Evolutionary conservation across 306 rosid genomes (phyloP).

Genomic region (Urtica urens): DNA sequence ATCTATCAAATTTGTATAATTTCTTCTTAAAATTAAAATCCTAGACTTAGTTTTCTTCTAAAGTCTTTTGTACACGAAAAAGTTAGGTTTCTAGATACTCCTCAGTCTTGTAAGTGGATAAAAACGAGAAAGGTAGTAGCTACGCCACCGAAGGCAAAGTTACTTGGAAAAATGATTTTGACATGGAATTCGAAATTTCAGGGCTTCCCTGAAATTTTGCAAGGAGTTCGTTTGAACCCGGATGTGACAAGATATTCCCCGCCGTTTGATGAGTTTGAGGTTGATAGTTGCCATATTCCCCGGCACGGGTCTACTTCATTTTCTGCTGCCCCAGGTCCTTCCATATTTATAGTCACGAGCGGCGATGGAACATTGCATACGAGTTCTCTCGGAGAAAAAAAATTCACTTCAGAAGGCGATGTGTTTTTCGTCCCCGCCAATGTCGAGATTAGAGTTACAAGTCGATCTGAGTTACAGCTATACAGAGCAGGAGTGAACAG

Average conservation of each 20-base stretch:
- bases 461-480: constrained; percentile 51
- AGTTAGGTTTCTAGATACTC: no score
- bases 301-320: constrained; percentile 36
- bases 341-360: constrained; percentile 45
- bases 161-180: no score
- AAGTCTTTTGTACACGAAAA: no score
- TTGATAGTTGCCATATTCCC: constrained; percentile 63
- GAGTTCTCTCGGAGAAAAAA: constrained; percentile 25
- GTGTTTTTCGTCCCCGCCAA: constrained; percentile 76
- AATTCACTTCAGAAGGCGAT: constrained; percentile 52
- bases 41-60: no score
- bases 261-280: constrained; percentile 85
- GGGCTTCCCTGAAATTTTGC: constrained; percentile 75
- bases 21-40: not conserved
- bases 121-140: no score
- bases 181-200: no score
- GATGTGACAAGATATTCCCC: constrained; percentile 54
- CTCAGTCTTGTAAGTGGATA: no score
- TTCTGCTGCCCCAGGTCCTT: constrained; percentile 67
- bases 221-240: constrained; percentile 47
- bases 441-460: constrained; percentile 37
- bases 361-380: constrained; percentile 52
- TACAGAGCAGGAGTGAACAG: constrained; percentile 71
- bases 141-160: no score
- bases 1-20: not conserved